A percentile compares a stretch with the other conserved stretches of the same genome.
These are phyloP conservation scores for Halophytophthora polymorphica DNA, from an alignment of 352 stramenopile species.

Conservation along the genomic window DNA sequence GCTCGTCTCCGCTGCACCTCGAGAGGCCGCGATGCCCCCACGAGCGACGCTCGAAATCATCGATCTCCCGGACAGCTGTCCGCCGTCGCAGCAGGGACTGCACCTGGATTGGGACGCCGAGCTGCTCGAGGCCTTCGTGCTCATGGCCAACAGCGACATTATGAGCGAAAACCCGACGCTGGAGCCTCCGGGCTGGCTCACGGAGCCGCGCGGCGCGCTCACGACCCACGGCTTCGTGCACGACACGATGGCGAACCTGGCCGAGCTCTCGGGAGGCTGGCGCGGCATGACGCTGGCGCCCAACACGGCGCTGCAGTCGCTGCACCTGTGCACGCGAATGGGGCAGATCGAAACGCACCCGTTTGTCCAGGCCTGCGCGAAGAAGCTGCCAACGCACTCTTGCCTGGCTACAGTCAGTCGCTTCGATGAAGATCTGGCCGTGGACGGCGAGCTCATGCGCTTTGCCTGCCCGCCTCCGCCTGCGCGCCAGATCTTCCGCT, in stretches of 20 bases:
- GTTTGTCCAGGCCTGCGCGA: constrained; percentile 19
- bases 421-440: background rate
- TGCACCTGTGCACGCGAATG: constrained; percentile 10
- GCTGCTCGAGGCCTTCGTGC: constrained; percentile 1
- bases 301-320: constrained; percentile 10
- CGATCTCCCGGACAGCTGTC: background rate
- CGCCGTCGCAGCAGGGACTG: background rate
- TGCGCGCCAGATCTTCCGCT: no score
- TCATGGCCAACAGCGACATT: background rate
- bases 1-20: no score
- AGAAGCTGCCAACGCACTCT: background rate
- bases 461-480: background rate
- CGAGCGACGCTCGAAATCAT: background rate
- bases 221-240: constrained; percentile 3
- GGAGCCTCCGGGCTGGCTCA: background rate
- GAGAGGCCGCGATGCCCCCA: no score
- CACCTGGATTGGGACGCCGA: constrained; percentile 4
- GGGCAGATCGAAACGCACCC: constrained; percentile 19
- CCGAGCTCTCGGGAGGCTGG: constrained; percentile 8
- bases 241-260: constrained; percentile 4
- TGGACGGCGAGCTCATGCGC: background rate
- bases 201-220: background rate
- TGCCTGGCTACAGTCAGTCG: background rate
- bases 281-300: constrained; percentile 2
- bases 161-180: background rate